Base-by-base conservation (phyloP, 2,329 filamentous ascomycete genomes). In the Alternaria solani region DNA sequence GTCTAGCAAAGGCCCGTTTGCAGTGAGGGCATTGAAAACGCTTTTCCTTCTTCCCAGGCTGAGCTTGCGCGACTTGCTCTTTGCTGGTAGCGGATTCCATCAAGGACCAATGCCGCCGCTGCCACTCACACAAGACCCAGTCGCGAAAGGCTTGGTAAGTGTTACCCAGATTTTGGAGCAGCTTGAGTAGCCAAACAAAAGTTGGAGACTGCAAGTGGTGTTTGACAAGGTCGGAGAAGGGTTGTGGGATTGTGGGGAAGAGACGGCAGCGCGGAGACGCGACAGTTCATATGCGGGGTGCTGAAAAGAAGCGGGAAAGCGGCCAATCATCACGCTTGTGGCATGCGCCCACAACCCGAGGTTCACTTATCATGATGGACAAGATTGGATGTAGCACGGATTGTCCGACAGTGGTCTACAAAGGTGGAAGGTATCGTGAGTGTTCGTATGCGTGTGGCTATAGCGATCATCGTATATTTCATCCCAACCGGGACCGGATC, bases 31-130 rank as follows among this genome's bases (percentile, higher is more conserved):
- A 78, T 57, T 73, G 68, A 58, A 77, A 78, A 1, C 74, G 66
- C 58, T 78, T 78, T 58, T 74, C 71, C 66, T 75, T 77, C 67
- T 76, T 77, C 62, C 67, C 72, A 52, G 65, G 42, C 55, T 68
- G 59, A 14, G 64, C 51, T 47, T 65, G 44, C 25, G 57, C 51
- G 30, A 57, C 48, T 42, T 66, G 62, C 55, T 71, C 70, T 30
- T 61, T 53, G 18, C 48, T 59, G 34, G 57, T 55, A 48, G 51
- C 62, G 26, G 70, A 41, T 59, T 75, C 70, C 68, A 73, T 73
- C 56, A 57, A 51, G 44, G 48, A 56, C 39, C 36, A 42, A 62
- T 39, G 51, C 54, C 46, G 43, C 26, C 53, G 53, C 23, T 53
- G 32, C 34, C 41, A 30, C 43, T 41, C 6, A 32, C 46, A 30